A percentile compares a stretch with the other conserved stretches of the same genome.
These are phyloP conservation scores for Tubosaeta sp. DNA, from an alignment of 768 basidiomycete species.

Conservation along the genomic window DNA sequence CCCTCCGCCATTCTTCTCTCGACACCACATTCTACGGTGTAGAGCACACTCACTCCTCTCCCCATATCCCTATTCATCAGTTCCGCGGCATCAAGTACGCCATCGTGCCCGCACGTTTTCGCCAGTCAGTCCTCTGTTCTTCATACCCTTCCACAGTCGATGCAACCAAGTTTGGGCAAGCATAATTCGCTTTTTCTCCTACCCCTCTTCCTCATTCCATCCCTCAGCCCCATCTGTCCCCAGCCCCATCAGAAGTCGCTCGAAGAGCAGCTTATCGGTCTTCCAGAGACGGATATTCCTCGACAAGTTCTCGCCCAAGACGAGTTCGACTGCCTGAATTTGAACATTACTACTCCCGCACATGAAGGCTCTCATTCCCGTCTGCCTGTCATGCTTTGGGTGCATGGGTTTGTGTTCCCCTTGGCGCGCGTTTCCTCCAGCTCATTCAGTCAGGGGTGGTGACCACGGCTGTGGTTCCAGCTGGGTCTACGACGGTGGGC, in stretches of 20 bases:
- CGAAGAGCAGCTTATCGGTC: conserved; percentile 61
- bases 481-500: conserved; percentile 75
- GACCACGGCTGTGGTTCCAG: conserved; percentile 69
- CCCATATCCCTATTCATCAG: conserved; percentile 56
- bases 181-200: conserved; percentile 5
- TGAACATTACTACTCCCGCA: conserved; percentile 75
- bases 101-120: conserved; percentile 66
- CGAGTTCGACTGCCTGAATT: conserved; percentile 76
- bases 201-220: conserved; percentile 2
- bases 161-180: conserved; percentile 65
- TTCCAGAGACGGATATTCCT: conserved; percentile 50
- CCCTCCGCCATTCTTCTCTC: conserved; percentile 51
- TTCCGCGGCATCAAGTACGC: conserved; percentile 80
- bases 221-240: conserved; percentile 67
- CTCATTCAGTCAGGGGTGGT: conserved; percentile 50
- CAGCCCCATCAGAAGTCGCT: conserved; percentile 47
- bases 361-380: conserved; percentile 48
- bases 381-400: conserved; percentile 78
- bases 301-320: conserved; percentile 55
- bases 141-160: conserved; percentile 56
- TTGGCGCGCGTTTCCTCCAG: conserved; percentile 6
- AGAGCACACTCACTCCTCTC: conserved; percentile 55
- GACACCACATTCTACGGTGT: conserved; percentile 64
- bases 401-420: conserved; percentile 63
- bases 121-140: conserved; percentile 61